Conservation (phyloP, 2,329 filamentous ascomycete genomes). For the Colletotrichum endophyticum region DNA sequence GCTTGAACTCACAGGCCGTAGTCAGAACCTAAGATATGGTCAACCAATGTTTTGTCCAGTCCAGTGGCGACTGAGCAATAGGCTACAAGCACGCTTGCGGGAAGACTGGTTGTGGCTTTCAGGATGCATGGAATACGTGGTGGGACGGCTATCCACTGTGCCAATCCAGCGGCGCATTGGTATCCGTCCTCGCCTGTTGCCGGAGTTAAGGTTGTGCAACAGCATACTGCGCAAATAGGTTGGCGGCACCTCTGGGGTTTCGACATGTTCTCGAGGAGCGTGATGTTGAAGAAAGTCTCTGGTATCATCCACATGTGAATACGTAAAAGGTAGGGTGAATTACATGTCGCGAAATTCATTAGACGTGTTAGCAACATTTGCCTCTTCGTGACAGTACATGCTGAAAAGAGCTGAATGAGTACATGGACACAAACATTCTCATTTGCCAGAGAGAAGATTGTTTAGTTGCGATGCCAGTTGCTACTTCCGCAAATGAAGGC, state of each 20-base stretch:
- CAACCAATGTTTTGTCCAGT: neutral
- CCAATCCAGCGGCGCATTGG: neutral
- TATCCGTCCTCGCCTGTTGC: neutral
- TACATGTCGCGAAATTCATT: neutral
- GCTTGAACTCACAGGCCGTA: neutral
- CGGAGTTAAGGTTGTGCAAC: neutral
- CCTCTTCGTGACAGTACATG: neutral
- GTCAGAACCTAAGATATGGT: neutral
- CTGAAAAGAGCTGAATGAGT: neutral
- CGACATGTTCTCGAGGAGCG: neutral
- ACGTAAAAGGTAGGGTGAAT: neutral
- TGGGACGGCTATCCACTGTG: neutral
- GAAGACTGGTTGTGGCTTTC: neutral
- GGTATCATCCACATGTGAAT: neutral
- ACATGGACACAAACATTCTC: neutral
- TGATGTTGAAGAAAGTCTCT: neutral
- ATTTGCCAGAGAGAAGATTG: neutral
- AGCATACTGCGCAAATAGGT: neutral
- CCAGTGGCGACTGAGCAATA: neutral
- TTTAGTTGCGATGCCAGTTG: neutral
- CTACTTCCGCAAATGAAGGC: neutral
- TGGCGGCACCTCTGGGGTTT: neutral
- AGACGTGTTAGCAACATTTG: neutral
- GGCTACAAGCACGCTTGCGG: neutral
- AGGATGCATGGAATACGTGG: neutral